Evolutionary conservation across 2,329 filamentous ascomycete species (phyloP).

Genomic region (Mycogone perniciosa): DNA sequence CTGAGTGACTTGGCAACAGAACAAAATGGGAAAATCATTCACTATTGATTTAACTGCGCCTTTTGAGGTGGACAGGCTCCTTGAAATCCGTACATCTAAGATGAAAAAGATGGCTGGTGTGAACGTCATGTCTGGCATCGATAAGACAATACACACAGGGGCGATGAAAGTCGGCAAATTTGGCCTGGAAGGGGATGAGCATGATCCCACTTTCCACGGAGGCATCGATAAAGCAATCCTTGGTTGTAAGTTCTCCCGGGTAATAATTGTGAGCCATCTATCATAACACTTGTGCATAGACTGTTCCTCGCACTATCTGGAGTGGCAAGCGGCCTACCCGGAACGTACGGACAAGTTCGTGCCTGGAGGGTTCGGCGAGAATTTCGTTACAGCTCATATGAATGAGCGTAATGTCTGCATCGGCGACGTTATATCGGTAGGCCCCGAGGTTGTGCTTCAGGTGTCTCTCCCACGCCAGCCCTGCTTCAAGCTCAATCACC

Average conservation of each 20-base stretch:
- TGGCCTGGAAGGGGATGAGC: conserved; percentile 54
- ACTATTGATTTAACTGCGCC: conserved; percentile 34
- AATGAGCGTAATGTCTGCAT: conserved; percentile 62
- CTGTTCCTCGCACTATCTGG: conserved; percentile 51
- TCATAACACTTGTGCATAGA: conserved; percentile 33
- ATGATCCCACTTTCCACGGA: conserved; percentile 56
- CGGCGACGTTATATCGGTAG: conserved; percentile 52
- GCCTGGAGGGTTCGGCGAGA: conserved; percentile 59
- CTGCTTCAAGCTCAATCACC: conserved; percentile 64
- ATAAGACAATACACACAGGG: conserved; percentile 40
- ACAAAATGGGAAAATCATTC: conserved; percentile 4
- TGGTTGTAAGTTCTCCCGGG: conserved; percentile 37
- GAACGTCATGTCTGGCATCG: conserved; percentile 49
- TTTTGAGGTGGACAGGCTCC: conserved; percentile 42
- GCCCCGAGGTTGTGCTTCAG: conserved; percentile 46
- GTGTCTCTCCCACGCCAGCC: conserved; percentile 57
- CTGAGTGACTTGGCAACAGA: too few relatives aligned
- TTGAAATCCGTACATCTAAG: conserved; percentile 51
- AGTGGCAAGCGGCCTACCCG: conserved; percentile 49
- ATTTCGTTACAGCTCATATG: conserved; percentile 50
- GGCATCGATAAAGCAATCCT: conserved; percentile 59
- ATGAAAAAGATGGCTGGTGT: conserved; percentile 50
- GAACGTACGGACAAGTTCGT: conserved; percentile 43
- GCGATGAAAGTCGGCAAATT: conserved; percentile 40
- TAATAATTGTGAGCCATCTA: not conserved